phyloP scores from a whole-genome alignment of 1,139 yeast species.

The Yamadazyma songkhlaensis region DNA sequence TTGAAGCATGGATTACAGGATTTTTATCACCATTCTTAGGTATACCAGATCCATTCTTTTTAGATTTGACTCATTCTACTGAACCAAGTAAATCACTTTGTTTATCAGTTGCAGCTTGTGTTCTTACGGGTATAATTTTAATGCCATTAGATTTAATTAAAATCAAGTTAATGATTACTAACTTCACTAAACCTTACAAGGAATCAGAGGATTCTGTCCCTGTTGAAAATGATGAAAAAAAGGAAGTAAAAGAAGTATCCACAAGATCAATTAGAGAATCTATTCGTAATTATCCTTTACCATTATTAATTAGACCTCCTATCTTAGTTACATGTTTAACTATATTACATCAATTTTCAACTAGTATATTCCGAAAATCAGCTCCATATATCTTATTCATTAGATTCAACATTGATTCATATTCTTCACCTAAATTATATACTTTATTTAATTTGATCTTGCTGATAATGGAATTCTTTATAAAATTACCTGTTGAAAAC shows the following conservation, averaged over 20 bases:
- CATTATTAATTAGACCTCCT: constrained; percentile 55
- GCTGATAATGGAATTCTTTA: constrained; percentile 62
- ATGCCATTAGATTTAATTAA: constrained; percentile 83
- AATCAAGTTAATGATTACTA: constrained; percentile 71
- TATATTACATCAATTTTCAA: constrained; percentile 58
- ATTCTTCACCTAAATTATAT: constrained; percentile 60
- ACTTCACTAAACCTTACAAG: constrained; percentile 24
- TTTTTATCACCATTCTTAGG: constrained; percentile 77
- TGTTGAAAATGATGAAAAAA: background rate
- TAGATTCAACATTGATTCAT: constrained; percentile 65
- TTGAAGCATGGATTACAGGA: constrained; percentile 92
- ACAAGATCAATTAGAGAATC: constrained; percentile 41
- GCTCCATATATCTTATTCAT: constrained; percentile 73
- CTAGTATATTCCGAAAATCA: constrained; percentile 60
- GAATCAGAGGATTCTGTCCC: background rate
- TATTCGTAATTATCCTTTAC: constrained; percentile 32
- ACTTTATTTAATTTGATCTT: constrained; percentile 52
- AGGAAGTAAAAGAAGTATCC: constrained; percentile 5
- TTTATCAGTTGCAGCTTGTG: constrained; percentile 68
- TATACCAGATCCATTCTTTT: constrained; percentile 88
- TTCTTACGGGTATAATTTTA: constrained; percentile 70
- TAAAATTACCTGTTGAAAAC: constrained; percentile 86
- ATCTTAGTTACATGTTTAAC: constrained; percentile 51
- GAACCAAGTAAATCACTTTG: constrained; percentile 68
- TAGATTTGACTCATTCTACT: constrained; percentile 78